A percentile compares a stretch with the other conserved stretches of the same genome.
Conservation (phyloP, 2,329 filamentous ascomycete genomes). For the Calonectria crousiana region DNA sequence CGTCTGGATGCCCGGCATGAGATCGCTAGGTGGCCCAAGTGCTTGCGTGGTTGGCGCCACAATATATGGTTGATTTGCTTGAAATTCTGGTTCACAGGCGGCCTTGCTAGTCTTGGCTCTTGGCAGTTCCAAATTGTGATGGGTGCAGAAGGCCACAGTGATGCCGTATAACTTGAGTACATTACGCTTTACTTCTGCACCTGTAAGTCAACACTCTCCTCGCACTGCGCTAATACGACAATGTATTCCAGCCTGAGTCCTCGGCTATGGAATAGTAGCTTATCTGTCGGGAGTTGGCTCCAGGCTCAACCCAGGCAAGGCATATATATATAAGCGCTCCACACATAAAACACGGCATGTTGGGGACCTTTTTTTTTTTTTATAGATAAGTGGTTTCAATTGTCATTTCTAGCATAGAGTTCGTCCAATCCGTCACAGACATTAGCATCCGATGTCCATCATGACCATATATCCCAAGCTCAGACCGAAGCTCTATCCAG, state of each 20-base stretch:
- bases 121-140: neutral
- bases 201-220: neutral
- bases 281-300: neutral
- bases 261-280: neutral
- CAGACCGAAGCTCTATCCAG: neutral
- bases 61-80: neutral
- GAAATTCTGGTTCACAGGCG: neutral
- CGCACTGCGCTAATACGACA: neutral
- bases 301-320: neutral
- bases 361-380: no score
- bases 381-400: neutral
- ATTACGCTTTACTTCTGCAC: neutral
- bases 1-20: neutral
- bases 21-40: neutral
- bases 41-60: neutral
- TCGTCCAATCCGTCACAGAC: slow-evolving; percentile 3
- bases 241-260: neutral
- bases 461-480: neutral
- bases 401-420: slow-evolving; percentile 10
- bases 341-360: neutral
- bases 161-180: neutral
- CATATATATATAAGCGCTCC: neutral
- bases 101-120: neutral
- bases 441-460: slow-evolving; percentile 1
- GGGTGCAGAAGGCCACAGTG: neutral